A percentile compares a stretch with the other conserved stretches of the same genome.
Conservation (phyloP, 192 early-diverging fungal genomes). For the Coemansia sp. region DNA sequence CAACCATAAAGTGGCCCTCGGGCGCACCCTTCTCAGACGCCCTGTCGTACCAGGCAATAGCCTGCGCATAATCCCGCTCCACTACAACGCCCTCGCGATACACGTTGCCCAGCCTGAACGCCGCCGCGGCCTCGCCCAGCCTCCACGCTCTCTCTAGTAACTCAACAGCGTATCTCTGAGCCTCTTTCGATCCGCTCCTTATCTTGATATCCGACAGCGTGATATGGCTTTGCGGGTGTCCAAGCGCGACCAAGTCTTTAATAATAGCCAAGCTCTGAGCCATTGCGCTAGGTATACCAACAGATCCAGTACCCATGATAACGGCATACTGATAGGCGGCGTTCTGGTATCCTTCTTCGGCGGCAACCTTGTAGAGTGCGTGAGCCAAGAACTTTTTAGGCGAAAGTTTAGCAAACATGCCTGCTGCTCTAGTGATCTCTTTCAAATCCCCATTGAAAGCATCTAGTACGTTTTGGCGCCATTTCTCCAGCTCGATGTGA, state of each 20-base stretch:
- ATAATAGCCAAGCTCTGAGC: conserved; percentile 16
- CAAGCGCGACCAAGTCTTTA: conserved; percentile 17
- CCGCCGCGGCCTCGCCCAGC: conserved; percentile 8
- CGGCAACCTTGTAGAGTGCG: conserved; percentile 47
- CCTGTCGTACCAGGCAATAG: conserved; percentile 28
- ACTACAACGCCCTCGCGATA: conserved; percentile 19
- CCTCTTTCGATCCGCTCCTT: conserved; percentile 2
- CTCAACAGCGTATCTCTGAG: conserved; percentile 9
- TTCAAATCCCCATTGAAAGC: conserved; percentile 17
- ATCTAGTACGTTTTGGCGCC: conserved; percentile 28
- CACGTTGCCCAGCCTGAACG: conserved; percentile 28
- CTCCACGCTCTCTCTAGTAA: conserved; percentile 30
- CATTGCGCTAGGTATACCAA: neutral
- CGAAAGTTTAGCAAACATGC: conserved; percentile 19
- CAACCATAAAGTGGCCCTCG: conserved; percentile 34
- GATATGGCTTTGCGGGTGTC: conserved; percentile 24
- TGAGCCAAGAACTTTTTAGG: conserved; percentile 27
- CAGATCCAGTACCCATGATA: conserved; percentile 20
- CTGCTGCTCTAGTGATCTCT: conserved; percentile 26
- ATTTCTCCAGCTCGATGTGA: conserved; percentile 22
- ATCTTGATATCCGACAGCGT: conserved; percentile 24
- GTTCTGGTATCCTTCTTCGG: conserved; percentile 39
- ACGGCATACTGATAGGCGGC: conserved; percentile 33
- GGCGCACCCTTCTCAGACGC: conserved; percentile 16
- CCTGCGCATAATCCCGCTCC: conserved; percentile 10